phyloP scores from a whole-genome alignment of 352 stramenopile species.

The Thraustotheca clavata region DNA sequence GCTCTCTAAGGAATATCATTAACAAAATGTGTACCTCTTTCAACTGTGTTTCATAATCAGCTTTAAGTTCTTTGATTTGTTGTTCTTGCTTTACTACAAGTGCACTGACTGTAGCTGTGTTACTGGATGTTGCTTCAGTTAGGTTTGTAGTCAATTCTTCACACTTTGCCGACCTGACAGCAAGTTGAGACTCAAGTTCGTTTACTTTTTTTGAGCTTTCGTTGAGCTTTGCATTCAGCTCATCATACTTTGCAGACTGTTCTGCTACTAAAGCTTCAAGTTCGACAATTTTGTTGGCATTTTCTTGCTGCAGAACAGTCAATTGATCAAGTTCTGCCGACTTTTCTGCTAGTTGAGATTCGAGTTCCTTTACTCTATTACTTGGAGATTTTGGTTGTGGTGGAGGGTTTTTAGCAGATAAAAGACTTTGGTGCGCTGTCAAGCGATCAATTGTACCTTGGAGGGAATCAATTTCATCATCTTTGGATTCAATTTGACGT shows the following conservation, averaged over 20 bases:
- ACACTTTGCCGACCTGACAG: too few species aligned
- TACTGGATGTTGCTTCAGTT: not conserved
- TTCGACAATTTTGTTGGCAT: too few species aligned
- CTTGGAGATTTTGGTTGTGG: not conserved
- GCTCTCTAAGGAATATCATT: not conserved
- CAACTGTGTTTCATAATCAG: not conserved
- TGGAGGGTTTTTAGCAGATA: not conserved
- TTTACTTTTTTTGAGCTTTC: too few species aligned
- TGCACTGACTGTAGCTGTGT: not conserved
- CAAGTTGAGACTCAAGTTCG: too few species aligned
- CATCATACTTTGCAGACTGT: too few species aligned
- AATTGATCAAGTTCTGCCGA: not conserved
- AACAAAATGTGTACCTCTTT: not conserved
- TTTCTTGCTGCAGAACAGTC: not conserved
- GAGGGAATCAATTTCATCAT: constrained; percentile 2
- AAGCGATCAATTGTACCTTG: constrained; percentile 3
- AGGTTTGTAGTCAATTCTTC: not conserved
- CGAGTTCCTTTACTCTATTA: too few species aligned
- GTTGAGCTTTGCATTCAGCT: too few species aligned
- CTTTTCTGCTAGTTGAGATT: too few species aligned
- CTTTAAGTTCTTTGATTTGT: not conserved
- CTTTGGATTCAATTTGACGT: constrained; percentile 2
- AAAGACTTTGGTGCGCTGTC: constrained; percentile 3
- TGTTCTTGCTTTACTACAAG: constrained; percentile 6
- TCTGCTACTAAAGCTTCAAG: too few species aligned